These are phyloP conservation scores for Priceomyces carsonii DNA, from an alignment of 805 yeast genomes.

Conservation along the genomic window DNA sequence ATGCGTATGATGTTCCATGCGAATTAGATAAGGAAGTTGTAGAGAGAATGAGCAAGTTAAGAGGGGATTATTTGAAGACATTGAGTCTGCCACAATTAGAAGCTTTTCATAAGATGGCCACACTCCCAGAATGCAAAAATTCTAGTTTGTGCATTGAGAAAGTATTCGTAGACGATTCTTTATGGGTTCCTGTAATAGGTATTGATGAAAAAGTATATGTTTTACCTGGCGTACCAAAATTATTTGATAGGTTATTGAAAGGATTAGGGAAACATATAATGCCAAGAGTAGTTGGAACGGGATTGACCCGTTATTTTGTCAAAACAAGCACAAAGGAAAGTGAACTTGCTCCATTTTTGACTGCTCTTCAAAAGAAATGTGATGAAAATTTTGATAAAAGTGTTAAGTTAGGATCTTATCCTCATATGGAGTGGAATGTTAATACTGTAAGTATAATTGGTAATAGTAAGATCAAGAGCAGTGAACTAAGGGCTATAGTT, in stretches of 20 bases:
- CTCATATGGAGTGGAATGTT: constrained; percentile 64
- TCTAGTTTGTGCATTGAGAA: constrained; percentile 36
- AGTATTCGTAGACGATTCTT: constrained; percentile 42
- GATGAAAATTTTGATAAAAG: constrained; percentile 26
- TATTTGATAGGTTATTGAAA: constrained; percentile 58
- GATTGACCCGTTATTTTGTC: constrained; percentile 52
- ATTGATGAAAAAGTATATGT: constrained; percentile 66
- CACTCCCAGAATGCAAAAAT: constrained; percentile 52
- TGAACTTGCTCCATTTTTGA: constrained; percentile 64
- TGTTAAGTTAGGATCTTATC: constrained; percentile 82
- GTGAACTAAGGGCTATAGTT: constrained; percentile 46
- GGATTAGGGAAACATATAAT: constrained; percentile 40
- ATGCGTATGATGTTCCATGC: constrained; percentile 55
- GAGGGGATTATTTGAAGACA: constrained; percentile 34
- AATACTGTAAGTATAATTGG: constrained; percentile 80
- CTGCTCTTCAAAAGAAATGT: constrained; percentile 47
- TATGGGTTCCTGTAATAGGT: constrained; percentile 86
- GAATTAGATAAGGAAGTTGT: constrained; percentile 58
- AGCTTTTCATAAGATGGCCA: constrained; percentile 80
- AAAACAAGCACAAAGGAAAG: constrained; percentile 64
- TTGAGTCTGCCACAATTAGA: constrained; percentile 44
- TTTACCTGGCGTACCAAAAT: constrained; percentile 82
- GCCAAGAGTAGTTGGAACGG: constrained; percentile 20
- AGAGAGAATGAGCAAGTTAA: constrained; percentile 54
- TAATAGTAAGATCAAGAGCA: constrained; percentile 30